A percentile compares a stretch with the other conserved stretches of the same genome.
These are phyloP conservation scores for Zymoseptoria tritici DNA, from an alignment of 2,329 filamentous ascomycete genomes.

Conservation along the genomic window DNA sequence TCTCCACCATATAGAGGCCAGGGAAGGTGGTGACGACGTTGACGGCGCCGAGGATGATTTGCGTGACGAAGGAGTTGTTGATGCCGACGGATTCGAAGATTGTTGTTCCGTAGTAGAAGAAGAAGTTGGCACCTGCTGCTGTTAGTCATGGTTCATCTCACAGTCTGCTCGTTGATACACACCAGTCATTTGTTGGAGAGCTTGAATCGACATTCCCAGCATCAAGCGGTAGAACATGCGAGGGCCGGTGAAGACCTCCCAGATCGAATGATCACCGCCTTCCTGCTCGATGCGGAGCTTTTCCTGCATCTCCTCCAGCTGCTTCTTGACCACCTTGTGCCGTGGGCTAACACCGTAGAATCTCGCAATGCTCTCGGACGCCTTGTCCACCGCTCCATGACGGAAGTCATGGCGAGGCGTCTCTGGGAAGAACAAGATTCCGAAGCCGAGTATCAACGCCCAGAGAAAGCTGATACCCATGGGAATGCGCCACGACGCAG, in stretches of 20 bases:
- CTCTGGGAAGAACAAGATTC: conserved; percentile 41
- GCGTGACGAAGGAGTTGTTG: conserved; percentile 29
- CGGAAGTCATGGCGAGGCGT: conserved; percentile 42
- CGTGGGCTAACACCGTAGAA: conserved; percentile 41
- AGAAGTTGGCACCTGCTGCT: conserved; percentile 53
- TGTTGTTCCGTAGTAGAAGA: conserved; percentile 47
- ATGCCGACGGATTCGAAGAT: conserved; percentile 32
- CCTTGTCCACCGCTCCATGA: conserved; percentile 33
- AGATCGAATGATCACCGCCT: conserved; percentile 42
- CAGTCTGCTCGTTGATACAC: not conserved
- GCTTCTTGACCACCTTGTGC: conserved; percentile 35
- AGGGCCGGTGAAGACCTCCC: conserved; percentile 42
- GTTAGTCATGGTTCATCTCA: not conserved
- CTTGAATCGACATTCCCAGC: conserved; percentile 41
- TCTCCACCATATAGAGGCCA: conserved; percentile 41
- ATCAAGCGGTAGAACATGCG: conserved; percentile 41
- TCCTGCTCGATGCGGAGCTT: conserved; percentile 36
- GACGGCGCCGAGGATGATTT: conserved; percentile 38
- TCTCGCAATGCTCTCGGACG: conserved; percentile 35
- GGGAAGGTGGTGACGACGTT: conserved; percentile 40
- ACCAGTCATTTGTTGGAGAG: conserved; percentile 55
- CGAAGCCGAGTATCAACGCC: conserved; percentile 37
- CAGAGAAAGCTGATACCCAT: conserved; percentile 41
- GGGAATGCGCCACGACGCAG: conserved; percentile 39
- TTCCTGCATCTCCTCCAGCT: conserved; percentile 38